Evolutionary conservation across 2,329 filamentous ascomycete species (phyloP), one percentile per base, ranked within the genome.

Genomic region (Pseudocercospora eumusae): DNA sequence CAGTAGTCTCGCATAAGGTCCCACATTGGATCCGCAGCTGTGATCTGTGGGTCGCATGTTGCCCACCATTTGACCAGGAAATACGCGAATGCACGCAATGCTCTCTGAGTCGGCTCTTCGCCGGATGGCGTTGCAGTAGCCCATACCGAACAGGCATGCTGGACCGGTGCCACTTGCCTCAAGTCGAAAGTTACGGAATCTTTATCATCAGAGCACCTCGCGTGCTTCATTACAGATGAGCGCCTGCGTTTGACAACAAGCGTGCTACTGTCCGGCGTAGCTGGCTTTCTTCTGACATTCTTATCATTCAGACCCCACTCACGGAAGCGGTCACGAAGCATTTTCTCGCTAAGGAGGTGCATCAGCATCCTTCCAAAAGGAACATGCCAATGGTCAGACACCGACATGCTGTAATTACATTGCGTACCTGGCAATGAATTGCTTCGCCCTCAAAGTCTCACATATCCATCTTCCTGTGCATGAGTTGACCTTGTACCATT

Each of bases 401-500:
- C 13, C 18, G 44, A 47, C 44, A 40, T 13, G 5, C 3, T 18
- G 15, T 8, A 18, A 40, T 6, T 18, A 28, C 11, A 3, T 18
- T 5, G 25, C 47, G 6, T 31, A 52, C 47, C 47, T 52, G 21
- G 47, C 47, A 9, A 52, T 18, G 47, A 52, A 52, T n/a, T 31
- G 20, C 21, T 52, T 52, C 11, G 15, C 1, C 20, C 25, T 31
- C 21, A 52, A n/a, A 18, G 47, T 28, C 25, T 52, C 23, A 28
- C 47, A 52, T 52, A 52, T 52, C 47, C 47, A 52, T 15, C 47
- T 52, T 7, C 47, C 47, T 8, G 47, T 52, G 47, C 47, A 52
- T 10, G 47, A 52, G 25, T 52, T 52, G 21, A 52, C 47, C 23
- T 52, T 52, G 47, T 52, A 52, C 47, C 47, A 52, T 52, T 52